Base-by-base conservation (phyloP, 2,329 filamentous ascomycete genomes). In the Tolypocladium album region DNA sequence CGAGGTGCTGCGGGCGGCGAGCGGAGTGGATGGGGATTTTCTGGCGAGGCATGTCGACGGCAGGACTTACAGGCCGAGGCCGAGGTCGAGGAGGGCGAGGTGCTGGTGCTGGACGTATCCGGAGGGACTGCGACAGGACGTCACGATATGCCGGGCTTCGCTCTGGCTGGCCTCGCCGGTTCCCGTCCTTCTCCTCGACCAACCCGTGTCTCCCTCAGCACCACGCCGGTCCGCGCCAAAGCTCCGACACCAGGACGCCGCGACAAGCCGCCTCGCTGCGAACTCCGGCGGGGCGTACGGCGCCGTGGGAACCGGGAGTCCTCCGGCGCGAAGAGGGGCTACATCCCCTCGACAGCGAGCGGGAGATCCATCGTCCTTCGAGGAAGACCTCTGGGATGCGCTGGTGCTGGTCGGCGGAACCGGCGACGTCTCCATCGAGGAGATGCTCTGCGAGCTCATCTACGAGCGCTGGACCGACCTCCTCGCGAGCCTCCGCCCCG, bases 381-480 rank as follows among this genome's bases (percentile, higher is more conserved):
- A 58, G 20, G 27, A 58, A 27, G 57, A 58, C 22, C 57, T 58
- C 43, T 58, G 56, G 53, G 59, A 55, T 13, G 39, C 38, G 5
- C 52, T 60, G n/a, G 56, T 56, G 8, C 43, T 58, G 13, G 15
- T 58, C 24, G 59, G 55, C 36, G 59, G 57, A 8, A 34, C 59
- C 38, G 38, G 40, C 40, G 56, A 58, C 27, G 52, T 22, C 4
- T 39, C 40, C 40, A 8, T 58, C n/a, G 60, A 61, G 27, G 61
- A 60, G 22, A 56, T 66, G 8, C 52, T 71, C 1, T 64, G 65
- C 12, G 67, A 70, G 40, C 45, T 70, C 1, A 60, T 70, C 0
- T 65, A 69, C 52, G 64, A 67, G 7, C 61, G 64, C 4, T 72
- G 70, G 70, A 59, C 67, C 1, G 62, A 64, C 4, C 64, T 61